Conservation (phyloP, 305 asterid genomes). For the Fraxinus sp. region DNA sequence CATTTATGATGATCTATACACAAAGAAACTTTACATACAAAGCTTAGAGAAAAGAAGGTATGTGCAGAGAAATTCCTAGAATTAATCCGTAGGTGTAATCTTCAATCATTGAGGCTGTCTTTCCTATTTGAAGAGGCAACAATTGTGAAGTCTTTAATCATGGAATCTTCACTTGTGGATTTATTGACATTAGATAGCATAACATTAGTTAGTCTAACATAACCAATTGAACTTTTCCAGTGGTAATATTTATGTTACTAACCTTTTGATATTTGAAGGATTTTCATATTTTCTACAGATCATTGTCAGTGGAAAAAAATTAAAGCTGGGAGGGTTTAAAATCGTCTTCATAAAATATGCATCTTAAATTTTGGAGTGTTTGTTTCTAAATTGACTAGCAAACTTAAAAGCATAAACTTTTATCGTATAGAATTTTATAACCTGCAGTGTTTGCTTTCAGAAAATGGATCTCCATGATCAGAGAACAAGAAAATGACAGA, state of each 20-base stretch:
- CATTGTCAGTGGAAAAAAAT: background rate
- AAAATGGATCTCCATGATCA: constrained; percentile 90
- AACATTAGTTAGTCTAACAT: background rate
- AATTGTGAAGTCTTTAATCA: background rate
- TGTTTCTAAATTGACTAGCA: constrained; percentile 12
- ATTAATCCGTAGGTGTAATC: background rate
- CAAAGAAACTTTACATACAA: background rate
- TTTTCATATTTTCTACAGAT: background rate
- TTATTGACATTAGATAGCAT: background rate
- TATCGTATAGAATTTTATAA: constrained; percentile 16
- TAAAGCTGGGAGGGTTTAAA: background rate
- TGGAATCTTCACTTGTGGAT: background rate
- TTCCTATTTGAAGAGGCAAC: background rate
- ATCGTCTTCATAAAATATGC: background rate
- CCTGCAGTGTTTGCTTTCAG: constrained; percentile 45
- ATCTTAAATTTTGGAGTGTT: background rate
- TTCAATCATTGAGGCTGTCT: background rate
- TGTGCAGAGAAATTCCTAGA: background rate
- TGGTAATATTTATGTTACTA: constrained; percentile 11
- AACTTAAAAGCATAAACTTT: background rate
- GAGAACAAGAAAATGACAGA: constrained; percentile 92
- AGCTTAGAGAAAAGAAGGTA: background rate
- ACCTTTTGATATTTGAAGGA: constrained; percentile 6
- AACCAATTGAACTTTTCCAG: background rate
- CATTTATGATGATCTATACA: background rate